Evolutionary conservation across 83 land plant genomes (phyloP).

Genomic region (Larix sibirica): DNA sequence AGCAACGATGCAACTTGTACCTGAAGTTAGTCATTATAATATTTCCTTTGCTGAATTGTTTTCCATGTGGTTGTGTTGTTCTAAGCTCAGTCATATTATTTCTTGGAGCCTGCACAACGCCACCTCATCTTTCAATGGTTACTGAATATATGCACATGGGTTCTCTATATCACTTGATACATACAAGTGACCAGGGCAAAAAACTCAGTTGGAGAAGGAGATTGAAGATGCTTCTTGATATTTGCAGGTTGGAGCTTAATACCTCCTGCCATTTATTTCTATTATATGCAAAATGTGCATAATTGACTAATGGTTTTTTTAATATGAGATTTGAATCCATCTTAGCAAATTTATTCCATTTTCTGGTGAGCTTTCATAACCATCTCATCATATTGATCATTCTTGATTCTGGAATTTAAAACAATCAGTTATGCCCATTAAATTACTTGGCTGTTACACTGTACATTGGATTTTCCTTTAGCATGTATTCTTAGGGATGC

Average conservation of each 20-base stretch:
- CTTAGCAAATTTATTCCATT: too few species aligned
- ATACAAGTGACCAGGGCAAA: constrained; percentile 80
- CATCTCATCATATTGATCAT: too few species aligned
- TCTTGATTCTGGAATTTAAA: too few species aligned
- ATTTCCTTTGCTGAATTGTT: not conserved
- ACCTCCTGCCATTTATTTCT: too few species aligned
- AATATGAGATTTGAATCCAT: too few species aligned
- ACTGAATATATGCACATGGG: constrained; percentile 99
- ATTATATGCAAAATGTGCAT: too few species aligned
- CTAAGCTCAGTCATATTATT: constrained; percentile 73
- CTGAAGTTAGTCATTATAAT: not conserved
- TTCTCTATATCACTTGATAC: constrained; percentile 80
- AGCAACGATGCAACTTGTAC: not conserved
- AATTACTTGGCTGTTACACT: too few species aligned
- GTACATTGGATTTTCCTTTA: too few species aligned
- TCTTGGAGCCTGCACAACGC: constrained; percentile 95
- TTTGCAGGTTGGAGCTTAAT: constrained; percentile 73
- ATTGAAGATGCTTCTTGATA: constrained; percentile 90
- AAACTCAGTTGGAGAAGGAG: constrained; percentile 90
- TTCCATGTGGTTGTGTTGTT: not conserved
- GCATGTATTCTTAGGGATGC: not conserved
- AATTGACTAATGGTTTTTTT: too few species aligned
- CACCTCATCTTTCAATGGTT: constrained; percentile 90
- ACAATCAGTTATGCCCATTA: too few species aligned
- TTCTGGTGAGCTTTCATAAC: too few species aligned